Evolutionary conservation across 805 yeast genomes (phyloP).

Genomic region (Teunomyces panamensis): DNA sequence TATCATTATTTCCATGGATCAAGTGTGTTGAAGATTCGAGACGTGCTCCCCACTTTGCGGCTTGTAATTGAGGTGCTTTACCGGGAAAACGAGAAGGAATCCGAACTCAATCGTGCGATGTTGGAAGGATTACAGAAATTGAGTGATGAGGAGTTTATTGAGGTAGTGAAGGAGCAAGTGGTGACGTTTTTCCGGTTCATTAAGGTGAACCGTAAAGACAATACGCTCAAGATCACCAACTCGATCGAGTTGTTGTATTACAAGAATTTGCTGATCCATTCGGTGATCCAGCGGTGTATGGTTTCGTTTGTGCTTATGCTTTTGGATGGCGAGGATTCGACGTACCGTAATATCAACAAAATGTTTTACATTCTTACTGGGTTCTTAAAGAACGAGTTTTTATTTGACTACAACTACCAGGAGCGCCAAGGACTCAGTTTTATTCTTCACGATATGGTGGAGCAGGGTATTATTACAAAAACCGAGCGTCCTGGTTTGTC

Average conservation of each 20-base stretch:
- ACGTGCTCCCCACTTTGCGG: slow-evolving; percentile 30
- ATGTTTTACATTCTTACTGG: slow-evolving; percentile 35
- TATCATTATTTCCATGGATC: slow-evolving; percentile 22
- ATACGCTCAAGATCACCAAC: slow-evolving; percentile 38
- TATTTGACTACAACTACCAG: slow-evolving; percentile 40
- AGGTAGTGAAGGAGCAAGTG: slow-evolving; percentile 24
- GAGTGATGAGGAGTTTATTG: slow-evolving; percentile 20
- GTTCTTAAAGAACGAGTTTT: slow-evolving; percentile 39
- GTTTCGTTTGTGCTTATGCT: slow-evolving; percentile 29
- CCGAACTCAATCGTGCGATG: slow-evolving; percentile 19
- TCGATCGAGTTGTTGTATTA: slow-evolving; percentile 56
- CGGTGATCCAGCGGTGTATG: slow-evolving; percentile 51
- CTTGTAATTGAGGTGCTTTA: slow-evolving; percentile 19
- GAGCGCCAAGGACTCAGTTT: slow-evolving; percentile 23
- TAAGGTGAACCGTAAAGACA: slow-evolving; percentile 19
- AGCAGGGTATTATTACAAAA: slow-evolving; percentile 11
- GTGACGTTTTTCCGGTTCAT: slow-evolving; percentile 26
- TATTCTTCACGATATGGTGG: slow-evolving; percentile 25
- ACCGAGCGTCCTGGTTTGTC: slow-evolving; percentile 15
- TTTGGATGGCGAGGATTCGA: slow-evolving; percentile 3
- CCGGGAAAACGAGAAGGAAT: slow-evolving; percentile 19
- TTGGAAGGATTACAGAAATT: slow-evolving; percentile 15
- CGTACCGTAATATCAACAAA: slow-evolving; percentile 19
- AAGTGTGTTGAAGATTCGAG: neutral
- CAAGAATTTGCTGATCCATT: slow-evolving; percentile 55